Evolutionary conservation across 2,329 filamentous ascomycete species (phyloP).

Genomic region (Arthrobotrys conoides): DNA sequence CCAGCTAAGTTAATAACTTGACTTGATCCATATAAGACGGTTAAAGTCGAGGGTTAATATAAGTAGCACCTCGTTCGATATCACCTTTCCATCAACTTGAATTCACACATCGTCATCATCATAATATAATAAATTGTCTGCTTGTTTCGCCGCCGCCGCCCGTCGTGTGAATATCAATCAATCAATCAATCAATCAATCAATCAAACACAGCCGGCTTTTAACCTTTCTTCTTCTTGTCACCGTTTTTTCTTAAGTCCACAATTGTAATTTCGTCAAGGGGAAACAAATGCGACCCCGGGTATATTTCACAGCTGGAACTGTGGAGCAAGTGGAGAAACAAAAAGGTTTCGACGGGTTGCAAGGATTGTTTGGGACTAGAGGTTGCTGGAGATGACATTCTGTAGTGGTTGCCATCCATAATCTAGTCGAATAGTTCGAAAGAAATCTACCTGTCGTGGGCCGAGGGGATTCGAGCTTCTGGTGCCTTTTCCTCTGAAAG

Average conservation of each 20-base stretch:
- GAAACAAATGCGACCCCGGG: slow-evolving; percentile 47
- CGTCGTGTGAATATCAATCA: neutral
- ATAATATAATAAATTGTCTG: neutral
- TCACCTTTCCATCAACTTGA: slow-evolving; percentile 5
- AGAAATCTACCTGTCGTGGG: neutral
- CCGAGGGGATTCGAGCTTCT: slow-evolving; percentile 24
- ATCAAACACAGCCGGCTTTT: slow-evolving; percentile 3
- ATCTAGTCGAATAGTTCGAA: slow-evolving; percentile 27
- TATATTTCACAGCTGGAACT: slow-evolving; percentile 51
- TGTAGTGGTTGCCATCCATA: slow-evolving; percentile 51
- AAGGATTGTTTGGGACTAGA: slow-evolving; percentile 53
- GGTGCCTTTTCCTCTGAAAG: slow-evolving; percentile 9
- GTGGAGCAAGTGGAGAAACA: slow-evolving; percentile 58
- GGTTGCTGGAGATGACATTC: slow-evolving; percentile 40
- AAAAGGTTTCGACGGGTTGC: slow-evolving; percentile 44
- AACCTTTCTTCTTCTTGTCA: neutral
- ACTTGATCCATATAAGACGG: slow-evolving; percentile 51
- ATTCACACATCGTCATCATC: slow-evolving; percentile 22
- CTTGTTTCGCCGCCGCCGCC: neutral
- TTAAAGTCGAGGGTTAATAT: slow-evolving; percentile 58
- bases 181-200: too few relatives aligned
- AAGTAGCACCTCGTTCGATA: slow-evolving; percentile 41
- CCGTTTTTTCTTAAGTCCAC: slow-evolving; percentile 1
- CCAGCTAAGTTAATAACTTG: neutral
- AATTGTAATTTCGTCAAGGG: slow-evolving; percentile 28